Conservation (phyloP, 495 filamentous ascomycete genomes). For the Penicillium arizonense region DNA sequence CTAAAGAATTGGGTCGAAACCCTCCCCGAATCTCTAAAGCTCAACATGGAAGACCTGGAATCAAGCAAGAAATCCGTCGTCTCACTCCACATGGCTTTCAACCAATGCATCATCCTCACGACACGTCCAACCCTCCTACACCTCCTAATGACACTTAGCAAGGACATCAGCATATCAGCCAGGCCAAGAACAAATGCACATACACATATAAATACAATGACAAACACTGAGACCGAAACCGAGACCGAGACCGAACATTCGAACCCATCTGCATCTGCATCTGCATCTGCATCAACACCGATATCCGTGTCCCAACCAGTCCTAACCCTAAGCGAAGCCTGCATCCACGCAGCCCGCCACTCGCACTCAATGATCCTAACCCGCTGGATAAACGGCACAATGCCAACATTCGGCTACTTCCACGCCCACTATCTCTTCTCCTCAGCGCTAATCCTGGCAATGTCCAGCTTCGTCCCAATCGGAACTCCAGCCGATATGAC, state of each 20-base stretch:
- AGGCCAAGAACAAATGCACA: background rate
- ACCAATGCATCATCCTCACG: constrained; percentile 43
- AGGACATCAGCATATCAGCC: constrained; percentile 1
- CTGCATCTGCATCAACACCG: too few relatives aligned
- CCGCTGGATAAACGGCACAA: constrained; percentile 44
- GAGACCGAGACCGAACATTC: background rate
- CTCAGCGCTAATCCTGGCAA: constrained; percentile 38
- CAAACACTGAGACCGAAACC: background rate
- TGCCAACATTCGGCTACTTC: constrained; percentile 46
- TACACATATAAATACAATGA: background rate
- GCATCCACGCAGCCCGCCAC: constrained; percentile 44
- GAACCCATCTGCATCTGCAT: too few relatives aligned
- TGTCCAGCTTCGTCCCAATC: constrained; percentile 43
- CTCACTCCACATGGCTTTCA: constrained; percentile 43
- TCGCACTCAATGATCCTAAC: constrained; percentile 43
- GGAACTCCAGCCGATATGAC: constrained; percentile 34
- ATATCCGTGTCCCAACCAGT: constrained; percentile 38
- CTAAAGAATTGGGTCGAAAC: constrained; percentile 47
- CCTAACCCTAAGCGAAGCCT: constrained; percentile 43
- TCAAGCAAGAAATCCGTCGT: constrained; percentile 38
- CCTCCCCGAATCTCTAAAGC: constrained; percentile 36
- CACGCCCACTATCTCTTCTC: constrained; percentile 49
- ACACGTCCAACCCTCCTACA: constrained; percentile 43
- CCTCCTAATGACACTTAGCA: constrained; percentile 37
- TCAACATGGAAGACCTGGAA: constrained; percentile 40